Conservation (phyloP, 306 rosid species). For the Quercus gilva region DNA sequence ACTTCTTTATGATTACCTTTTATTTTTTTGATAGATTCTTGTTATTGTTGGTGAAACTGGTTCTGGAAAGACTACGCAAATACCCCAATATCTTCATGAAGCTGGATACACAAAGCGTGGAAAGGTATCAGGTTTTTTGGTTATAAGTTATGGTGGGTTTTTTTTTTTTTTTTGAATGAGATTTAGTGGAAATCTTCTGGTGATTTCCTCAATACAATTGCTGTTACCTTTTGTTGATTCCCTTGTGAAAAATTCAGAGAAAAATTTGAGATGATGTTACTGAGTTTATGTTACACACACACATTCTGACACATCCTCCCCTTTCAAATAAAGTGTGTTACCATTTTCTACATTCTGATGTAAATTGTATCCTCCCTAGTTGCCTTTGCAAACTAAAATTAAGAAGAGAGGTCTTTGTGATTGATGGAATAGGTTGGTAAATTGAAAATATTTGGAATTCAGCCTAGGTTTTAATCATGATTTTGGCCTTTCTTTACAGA, state of each 20-base stretch:
- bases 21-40: conserved; percentile 59
- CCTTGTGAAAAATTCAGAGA: neutral
- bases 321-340: neutral
- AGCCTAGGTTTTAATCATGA: neutral
- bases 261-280: neutral
- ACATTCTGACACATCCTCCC: neutral
- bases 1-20: conserved; percentile 12
- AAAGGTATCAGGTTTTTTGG: conserved; percentile 48
- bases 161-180: too few relatives aligned
- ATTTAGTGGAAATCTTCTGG: conserved; percentile 7
- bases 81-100: conserved; percentile 98
- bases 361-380: neutral
- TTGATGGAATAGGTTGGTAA: neutral
- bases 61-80: conserved; percentile 96
- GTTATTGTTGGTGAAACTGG: conserved; percentile 98
- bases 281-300: neutral
- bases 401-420: neutral
- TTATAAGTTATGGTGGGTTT: neutral
- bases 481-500: conserved; percentile 37
- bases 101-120: conserved; percentile 91
- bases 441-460: conserved; percentile 9
- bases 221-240: neutral
- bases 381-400: neutral
- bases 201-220: conserved; percentile 10
- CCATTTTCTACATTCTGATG: neutral